phyloP scores from a whole-genome alignment of 176 grass and related monocot genomes.

The Triticum urartu region DNA sequence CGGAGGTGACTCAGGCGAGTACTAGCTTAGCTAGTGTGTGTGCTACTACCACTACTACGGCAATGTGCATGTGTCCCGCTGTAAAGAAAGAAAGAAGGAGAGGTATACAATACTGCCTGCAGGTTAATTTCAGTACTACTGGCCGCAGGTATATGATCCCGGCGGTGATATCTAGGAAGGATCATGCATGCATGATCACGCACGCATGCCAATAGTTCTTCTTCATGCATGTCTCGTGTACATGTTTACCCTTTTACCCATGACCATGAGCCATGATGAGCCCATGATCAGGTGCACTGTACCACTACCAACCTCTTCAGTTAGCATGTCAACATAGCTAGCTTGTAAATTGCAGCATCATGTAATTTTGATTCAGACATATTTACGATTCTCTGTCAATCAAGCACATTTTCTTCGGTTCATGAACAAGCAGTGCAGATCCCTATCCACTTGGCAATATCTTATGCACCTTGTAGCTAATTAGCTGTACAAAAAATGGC shows the following conservation, averaged over 20 bases:
- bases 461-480: not conserved
- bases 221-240: conserved; percentile 6
- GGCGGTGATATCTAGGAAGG: not conserved
- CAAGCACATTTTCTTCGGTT: not conserved
- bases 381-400: not conserved
- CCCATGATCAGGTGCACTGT: conserved; percentile 29
- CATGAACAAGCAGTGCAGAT: not conserved
- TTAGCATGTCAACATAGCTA: conserved; percentile 15
- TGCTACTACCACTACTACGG: not conserved
- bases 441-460: not conserved
- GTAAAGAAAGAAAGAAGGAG: conserved; percentile 14
- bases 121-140: conserved; percentile 1
- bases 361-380: conserved; percentile 20
- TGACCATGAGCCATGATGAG: conserved; percentile 1
- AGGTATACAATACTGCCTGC: conserved; percentile 15
- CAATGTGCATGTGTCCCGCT: conserved; percentile 2
- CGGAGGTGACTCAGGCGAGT: conserved; percentile 38
- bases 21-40: not conserved
- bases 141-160: conserved; percentile 7
- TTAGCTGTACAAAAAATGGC: not conserved
- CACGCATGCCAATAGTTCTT: not conserved
- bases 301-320: not conserved
- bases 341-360: not conserved
- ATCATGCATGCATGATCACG: not conserved
- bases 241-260: conserved; percentile 30